Evolutionary conservation across 2,329 filamentous ascomycete species (phyloP).

Genomic region (Fusarium sp.): DNA sequence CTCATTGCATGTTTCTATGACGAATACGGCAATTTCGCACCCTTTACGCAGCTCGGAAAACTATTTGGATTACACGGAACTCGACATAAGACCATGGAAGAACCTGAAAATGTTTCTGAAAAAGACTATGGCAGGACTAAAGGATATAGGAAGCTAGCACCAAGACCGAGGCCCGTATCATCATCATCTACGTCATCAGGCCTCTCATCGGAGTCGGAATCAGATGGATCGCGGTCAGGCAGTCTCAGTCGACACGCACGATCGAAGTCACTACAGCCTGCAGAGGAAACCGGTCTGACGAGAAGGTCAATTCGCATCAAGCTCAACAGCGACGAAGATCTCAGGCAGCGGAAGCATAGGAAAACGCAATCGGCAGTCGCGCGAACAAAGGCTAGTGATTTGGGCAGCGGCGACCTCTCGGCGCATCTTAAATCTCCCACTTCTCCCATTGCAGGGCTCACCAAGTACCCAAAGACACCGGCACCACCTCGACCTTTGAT

Average conservation of each 20-base stretch:
- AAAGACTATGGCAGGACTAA: constrained; percentile 44
- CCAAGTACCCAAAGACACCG: constrained; percentile 89
- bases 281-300: constrained; percentile 71
- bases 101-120: constrained; percentile 38
- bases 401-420: constrained; percentile 64
- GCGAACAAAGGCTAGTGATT: constrained; percentile 53
- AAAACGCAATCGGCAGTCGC: constrained; percentile 64
- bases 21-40: constrained; percentile 79
- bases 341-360: constrained; percentile 77
- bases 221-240: constrained; percentile 56
- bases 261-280: constrained; percentile 67
- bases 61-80: constrained; percentile 62
- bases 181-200: constrained; percentile 67
- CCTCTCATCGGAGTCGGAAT: constrained; percentile 77
- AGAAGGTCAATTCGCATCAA: constrained; percentile 91
- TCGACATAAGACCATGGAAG: constrained; percentile 55
- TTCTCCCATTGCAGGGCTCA: constrained; percentile 80
- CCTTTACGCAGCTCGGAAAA: constrained; percentile 76
- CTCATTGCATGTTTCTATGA: constrained; percentile 86
- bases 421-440: constrained; percentile 94
- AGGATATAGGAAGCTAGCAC: constrained; percentile 43
- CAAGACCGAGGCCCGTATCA: constrained; percentile 43
- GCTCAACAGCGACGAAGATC: constrained; percentile 81
- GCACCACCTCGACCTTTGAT: constrained; percentile 90
- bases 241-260: constrained; percentile 62